Conservation (phyloP, 2,329 filamentous ascomycete species). For the Alternaria viburni region DNA sequence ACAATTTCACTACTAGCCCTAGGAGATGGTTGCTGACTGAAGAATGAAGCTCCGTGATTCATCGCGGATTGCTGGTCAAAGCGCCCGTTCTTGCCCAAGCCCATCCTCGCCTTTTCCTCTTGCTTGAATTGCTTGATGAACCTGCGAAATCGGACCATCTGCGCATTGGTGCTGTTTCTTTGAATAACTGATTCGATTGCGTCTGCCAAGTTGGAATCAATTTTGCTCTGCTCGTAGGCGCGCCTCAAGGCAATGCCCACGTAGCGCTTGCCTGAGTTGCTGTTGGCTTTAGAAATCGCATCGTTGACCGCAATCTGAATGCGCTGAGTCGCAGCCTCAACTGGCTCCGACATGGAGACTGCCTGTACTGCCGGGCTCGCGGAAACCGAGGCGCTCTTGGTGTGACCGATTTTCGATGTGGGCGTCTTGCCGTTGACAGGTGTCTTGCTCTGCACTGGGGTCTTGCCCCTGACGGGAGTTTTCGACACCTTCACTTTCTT, state of each 20-base stretch:
- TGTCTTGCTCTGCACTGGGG: conserved; percentile 43
- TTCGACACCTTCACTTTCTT: conserved; percentile 40
- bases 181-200: conserved; percentile 54
- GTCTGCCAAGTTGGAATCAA: conserved; percentile 44
- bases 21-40: conserved; percentile 29
- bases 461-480: conserved; percentile 44
- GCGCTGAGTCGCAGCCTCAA: conserved; percentile 28
- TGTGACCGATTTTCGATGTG: conserved; percentile 29
- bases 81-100: conserved; percentile 21
- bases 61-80: conserved; percentile 33
- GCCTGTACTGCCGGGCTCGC: conserved; percentile 27
- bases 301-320: conserved; percentile 50
- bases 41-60: conserved; percentile 35
- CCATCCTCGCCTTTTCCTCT: conserved; percentile 29
- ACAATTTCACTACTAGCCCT: conserved; percentile 32
- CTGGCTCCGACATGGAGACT: conserved; percentile 15
- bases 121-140: conserved; percentile 52
- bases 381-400: conserved; percentile 22
- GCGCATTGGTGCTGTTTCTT: conserved; percentile 47
- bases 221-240: conserved; percentile 51
- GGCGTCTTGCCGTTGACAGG: conserved; percentile 35
- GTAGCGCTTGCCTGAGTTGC: conserved; percentile 32
- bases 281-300: conserved; percentile 51
- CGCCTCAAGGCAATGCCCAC: conserved; percentile 50
- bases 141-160: conserved; percentile 52